phyloP scores from a whole-genome alignment of 2,329 filamentous ascomycete genomes.

The Alternaria burnsii region DNA sequence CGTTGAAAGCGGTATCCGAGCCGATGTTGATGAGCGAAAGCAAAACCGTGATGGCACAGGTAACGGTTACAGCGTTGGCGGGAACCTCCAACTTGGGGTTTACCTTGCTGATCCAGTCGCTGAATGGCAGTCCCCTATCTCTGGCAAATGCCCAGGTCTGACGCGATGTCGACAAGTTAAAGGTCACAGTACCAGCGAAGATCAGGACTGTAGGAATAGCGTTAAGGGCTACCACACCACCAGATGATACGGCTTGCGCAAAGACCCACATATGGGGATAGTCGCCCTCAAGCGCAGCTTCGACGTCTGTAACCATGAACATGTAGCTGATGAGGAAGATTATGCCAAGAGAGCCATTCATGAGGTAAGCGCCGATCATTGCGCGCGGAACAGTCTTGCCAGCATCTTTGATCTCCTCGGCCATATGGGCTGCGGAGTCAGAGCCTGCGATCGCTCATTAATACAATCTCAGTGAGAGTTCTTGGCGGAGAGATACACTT shows the following conservation, averaged over 20 bases:
- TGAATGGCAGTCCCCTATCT: conserved; percentile 47
- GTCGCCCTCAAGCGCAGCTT: conserved; percentile 40
- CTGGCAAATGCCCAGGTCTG: conserved; percentile 50
- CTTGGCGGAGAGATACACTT: conserved; percentile 11
- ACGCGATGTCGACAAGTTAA: conserved; percentile 43
- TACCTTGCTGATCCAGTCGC: conserved; percentile 38
- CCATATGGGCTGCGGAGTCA: conserved; percentile 55
- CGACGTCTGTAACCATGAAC: conserved; percentile 46
- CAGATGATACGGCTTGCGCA: conserved; percentile 34
- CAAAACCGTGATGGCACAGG: conserved; percentile 38
- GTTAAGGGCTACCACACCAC: conserved; percentile 42
- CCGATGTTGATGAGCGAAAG: conserved; percentile 49
- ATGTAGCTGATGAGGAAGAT: conserved; percentile 45
- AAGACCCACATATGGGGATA: conserved; percentile 51
- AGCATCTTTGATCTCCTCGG: conserved; percentile 56
- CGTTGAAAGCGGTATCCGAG: conserved; percentile 47
- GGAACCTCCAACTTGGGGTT: conserved; percentile 40
- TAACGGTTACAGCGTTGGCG: conserved; percentile 43
- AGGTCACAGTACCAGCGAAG: conserved; percentile 42
- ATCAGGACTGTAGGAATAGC: conserved; percentile 43
- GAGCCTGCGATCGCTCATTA: conserved; percentile 37
- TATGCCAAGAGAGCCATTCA: conserved; percentile 51
- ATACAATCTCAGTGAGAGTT: background rate
- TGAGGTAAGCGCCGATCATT: conserved; percentile 53
- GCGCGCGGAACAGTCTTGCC: conserved; percentile 52